phyloP scores from a whole-genome alignment of 352 stramenopile genomes.

The Phytophthora vignae region DNA sequence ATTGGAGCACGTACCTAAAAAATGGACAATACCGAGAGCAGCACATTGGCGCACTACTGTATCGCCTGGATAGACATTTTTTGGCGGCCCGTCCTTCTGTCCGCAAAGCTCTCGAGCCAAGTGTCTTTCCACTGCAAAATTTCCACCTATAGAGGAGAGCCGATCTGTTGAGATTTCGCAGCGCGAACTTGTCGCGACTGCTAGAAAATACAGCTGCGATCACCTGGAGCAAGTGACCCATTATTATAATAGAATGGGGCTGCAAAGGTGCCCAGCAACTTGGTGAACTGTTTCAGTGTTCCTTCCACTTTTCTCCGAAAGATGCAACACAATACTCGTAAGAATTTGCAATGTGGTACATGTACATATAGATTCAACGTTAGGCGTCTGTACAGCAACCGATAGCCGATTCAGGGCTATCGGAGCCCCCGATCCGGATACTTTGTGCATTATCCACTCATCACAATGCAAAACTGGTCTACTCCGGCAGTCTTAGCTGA shows the following conservation, averaged over 20 bases:
- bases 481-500: too few relatives aligned
- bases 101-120: constrained; percentile 1
- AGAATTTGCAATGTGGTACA: too few relatives aligned
- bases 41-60: background rate
- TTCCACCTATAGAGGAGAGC: constrained; percentile 6
- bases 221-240: background rate
- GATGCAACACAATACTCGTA: too few relatives aligned
- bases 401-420: too few relatives aligned
- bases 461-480: too few relatives aligned
- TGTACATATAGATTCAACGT: too few relatives aligned
- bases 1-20: background rate
- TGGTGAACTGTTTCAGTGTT: too few relatives aligned
- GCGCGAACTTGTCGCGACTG: constrained; percentile 10
- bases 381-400: background rate
- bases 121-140: too few relatives aligned
- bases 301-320: too few relatives aligned
- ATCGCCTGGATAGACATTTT: constrained; percentile 22
- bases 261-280: too few relatives aligned
- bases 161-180: constrained; percentile 28
- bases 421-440: background rate
- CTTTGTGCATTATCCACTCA: too few relatives aligned
- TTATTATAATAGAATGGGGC: background rate
- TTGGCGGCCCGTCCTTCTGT: constrained; percentile 3
- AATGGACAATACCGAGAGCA: constrained; percentile 15
- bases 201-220: background rate